Conservation (phyloP, 2,329 filamentous ascomycete genomes). For the Aspergillus oerlinghausenensis region DNA sequence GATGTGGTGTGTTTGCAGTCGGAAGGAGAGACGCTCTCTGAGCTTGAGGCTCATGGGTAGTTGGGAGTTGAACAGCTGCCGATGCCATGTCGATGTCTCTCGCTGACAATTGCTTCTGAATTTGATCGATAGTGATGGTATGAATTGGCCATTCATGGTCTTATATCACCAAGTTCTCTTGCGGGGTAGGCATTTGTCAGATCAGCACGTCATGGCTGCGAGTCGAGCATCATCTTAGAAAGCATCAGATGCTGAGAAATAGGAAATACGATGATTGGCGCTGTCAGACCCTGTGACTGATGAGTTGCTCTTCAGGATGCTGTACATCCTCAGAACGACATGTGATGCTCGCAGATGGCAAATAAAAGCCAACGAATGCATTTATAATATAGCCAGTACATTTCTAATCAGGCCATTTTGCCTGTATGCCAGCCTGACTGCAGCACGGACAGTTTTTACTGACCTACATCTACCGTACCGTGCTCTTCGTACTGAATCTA, state of each 20-base stretch:
- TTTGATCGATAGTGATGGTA: not conserved
- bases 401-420: not conserved
- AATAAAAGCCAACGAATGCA: not conserved
- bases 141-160: not conserved
- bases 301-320: not conserved
- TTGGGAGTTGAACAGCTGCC: slow-evolving; percentile 23
- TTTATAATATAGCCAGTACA: slow-evolving; percentile 1
- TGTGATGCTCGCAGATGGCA: not conserved
- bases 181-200: slow-evolving; percentile 29
- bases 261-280: slow-evolving; percentile 5
- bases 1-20: slow-evolving; percentile 22
- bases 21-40: slow-evolving; percentile 6
- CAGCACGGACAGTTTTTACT: no score
- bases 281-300: not conserved
- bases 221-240: slow-evolving; percentile 6
- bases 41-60: slow-evolving; percentile 6
- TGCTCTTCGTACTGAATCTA: no score
- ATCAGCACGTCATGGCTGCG: slow-evolving; percentile 29
- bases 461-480: no score
- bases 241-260: slow-evolving; percentile 26
- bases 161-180: slow-evolving; percentile 11
- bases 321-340: not conserved
- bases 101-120: not conserved
- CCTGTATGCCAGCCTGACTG: no score
- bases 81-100: slow-evolving; percentile 23